Conservation (phyloP, 164 flowering plant species). For the Annona squamosa region DNA sequence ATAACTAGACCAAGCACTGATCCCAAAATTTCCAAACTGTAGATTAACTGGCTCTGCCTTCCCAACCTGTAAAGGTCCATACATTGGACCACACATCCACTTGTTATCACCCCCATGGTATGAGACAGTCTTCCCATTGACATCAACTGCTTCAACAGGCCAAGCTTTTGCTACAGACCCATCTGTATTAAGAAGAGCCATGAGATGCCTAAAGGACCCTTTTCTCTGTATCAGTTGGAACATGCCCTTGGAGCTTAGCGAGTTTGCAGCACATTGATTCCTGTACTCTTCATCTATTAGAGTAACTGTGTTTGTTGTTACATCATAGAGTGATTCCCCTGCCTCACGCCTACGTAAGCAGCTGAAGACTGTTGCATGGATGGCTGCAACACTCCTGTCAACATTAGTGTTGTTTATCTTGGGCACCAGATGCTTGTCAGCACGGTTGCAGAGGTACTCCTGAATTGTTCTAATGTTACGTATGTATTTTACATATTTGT, state of each 20-base stretch:
- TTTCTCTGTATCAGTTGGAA: constrained; percentile 77
- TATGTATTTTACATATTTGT: constrained; percentile 82
- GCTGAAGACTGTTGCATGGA: constrained; percentile 87
- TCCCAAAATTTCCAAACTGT: constrained; percentile 77
- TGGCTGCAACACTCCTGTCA: constrained; percentile 86
- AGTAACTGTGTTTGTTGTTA: constrained; percentile 57
- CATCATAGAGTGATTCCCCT: constrained; percentile 73
- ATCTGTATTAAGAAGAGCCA: constrained; percentile 79
- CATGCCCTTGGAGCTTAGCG: constrained; percentile 80
- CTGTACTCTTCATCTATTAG: constrained; percentile 71
- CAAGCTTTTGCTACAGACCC: constrained; percentile 89
- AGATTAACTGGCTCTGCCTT: constrained; percentile 80
- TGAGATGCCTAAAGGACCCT: constrained; percentile 75
- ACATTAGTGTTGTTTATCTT: constrained; percentile 88
- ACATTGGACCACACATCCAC: constrained; percentile 47
- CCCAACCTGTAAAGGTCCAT: constrained; percentile 61
- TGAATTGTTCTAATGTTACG: constrained; percentile 83
- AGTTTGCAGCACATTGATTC: constrained; percentile 72
- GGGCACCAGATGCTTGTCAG: constrained; percentile 88
- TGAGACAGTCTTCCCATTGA: constrained; percentile 33
- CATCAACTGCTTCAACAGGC: constrained; percentile 57
- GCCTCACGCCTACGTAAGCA: constrained; percentile 76
- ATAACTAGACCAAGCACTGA: constrained; percentile 81
- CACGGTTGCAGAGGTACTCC: constrained; percentile 74
- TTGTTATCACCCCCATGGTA: constrained; percentile 30